These are phyloP conservation scores for Tulasnella sp. DNA, from an alignment of 768 basidiomycete genomes.

Conservation along the genomic window DNA sequence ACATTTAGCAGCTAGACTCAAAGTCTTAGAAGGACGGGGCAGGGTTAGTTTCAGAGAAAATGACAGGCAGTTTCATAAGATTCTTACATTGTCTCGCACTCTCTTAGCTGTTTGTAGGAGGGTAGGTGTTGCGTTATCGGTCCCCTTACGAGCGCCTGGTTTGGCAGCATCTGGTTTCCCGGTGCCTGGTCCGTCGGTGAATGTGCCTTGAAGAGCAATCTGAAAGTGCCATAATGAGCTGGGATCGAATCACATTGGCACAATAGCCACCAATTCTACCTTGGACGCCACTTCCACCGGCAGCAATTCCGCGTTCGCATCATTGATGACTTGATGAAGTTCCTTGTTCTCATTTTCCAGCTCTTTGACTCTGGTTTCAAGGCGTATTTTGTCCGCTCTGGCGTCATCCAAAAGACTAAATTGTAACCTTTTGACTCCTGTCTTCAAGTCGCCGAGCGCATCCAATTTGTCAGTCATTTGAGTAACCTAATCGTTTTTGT, in stretches of 20 bases:
- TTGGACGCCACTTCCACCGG: neutral
- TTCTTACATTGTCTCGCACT: neutral
- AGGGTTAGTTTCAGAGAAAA: neutral
- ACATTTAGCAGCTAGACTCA: neutral
- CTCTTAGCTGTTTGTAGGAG: neutral
- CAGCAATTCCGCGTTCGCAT: neutral
- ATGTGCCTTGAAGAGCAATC: neutral
- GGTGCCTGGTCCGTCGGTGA: neutral
- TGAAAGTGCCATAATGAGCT: neutral
- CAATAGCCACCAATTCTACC: neutral
- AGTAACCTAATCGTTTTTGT: neutral
- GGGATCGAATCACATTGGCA: neutral
- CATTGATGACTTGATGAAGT: neutral
- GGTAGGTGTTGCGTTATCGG: neutral
- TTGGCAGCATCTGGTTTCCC: neutral
- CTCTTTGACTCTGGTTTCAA: neutral
- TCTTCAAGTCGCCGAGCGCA: neutral
- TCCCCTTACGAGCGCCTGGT: neutral
- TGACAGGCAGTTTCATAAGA: neutral
- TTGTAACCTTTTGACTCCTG: neutral
- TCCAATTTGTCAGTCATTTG: neutral
- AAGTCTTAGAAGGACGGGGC: neutral
- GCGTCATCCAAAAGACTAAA: neutral
- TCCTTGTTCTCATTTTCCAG: neutral
- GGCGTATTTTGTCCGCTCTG: neutral